Evolutionary conservation across 2,329 filamentous ascomycete species (phyloP).

Genomic region (Fusarium fracticaudum): DNA sequence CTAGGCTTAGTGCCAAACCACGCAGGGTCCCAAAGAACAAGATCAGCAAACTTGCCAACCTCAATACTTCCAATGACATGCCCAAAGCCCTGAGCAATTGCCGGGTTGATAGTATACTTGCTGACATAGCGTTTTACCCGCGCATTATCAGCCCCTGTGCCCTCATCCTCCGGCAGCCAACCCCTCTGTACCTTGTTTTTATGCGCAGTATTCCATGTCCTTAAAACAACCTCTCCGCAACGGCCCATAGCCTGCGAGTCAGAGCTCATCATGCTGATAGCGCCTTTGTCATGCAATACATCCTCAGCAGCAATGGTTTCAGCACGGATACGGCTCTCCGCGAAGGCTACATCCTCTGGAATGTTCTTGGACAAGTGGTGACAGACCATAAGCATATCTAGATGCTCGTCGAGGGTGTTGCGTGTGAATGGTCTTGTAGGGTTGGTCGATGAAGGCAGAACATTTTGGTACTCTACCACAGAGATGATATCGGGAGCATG

Average conservation of each 20-base stretch:
- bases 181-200: slow-evolving; percentile 95
- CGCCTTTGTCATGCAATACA: slow-evolving; percentile 91
- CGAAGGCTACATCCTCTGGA: slow-evolving; percentile 94
- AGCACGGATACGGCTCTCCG: slow-evolving; percentile 91
- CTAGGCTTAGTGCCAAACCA: slow-evolving; percentile 89
- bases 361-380: slow-evolving; percentile 94
- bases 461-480: slow-evolving; percentile 88
- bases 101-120: slow-evolving; percentile 97
- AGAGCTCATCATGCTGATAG: slow-evolving; percentile 97
- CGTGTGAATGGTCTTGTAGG: slow-evolving; percentile 89
- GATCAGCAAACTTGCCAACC: slow-evolving; percentile 87
- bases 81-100: slow-evolving; percentile 87
- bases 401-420: slow-evolving; percentile 94
- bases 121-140: slow-evolving; percentile 91
- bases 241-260: slow-evolving; percentile 98
- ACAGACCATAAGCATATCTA: slow-evolving; percentile 99
- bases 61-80: slow-evolving; percentile 90
- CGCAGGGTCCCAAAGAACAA: slow-evolving; percentile 86
- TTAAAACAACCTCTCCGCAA: slow-evolving; percentile 89
- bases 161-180: slow-evolving; percentile 77
- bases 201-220: slow-evolving; percentile 97
- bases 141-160: slow-evolving; percentile 85
- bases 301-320: slow-evolving; percentile 98
- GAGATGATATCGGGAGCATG: slow-evolving; percentile 97
- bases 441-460: slow-evolving; percentile 90